These are phyloP conservation scores for Capsicum chinense DNA, from an alignment of 257 asterid species.

Conservation along the genomic window DNA sequence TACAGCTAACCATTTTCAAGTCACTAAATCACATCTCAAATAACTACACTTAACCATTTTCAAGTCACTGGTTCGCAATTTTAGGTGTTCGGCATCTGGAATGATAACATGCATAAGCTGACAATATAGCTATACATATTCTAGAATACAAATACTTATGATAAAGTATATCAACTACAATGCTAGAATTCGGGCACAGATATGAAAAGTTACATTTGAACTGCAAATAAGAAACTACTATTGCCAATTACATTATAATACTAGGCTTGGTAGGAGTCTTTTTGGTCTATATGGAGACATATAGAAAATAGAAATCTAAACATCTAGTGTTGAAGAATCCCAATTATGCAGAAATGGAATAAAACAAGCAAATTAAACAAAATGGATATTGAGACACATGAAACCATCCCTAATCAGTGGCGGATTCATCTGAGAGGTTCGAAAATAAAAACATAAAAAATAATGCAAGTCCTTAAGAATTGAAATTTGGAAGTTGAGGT, in stretches of 20 bases:
- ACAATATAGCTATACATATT: neutral
- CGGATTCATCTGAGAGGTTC: too few species aligned
- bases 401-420: too few species aligned
- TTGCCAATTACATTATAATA: neutral
- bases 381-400: neutral
- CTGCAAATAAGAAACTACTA: neutral
- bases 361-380: neutral
- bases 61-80: neutral
- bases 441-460: too few species aligned
- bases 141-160: neutral
- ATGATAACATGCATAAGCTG: neutral
- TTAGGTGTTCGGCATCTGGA: neutral
- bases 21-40: too few species aligned
- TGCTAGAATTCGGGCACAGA: neutral
- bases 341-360: neutral
- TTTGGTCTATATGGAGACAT: neutral
- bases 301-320: neutral
- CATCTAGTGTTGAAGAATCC: neutral
- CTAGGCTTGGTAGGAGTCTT: neutral
- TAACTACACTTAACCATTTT: too few species aligned
- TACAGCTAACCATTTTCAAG: too few species aligned
- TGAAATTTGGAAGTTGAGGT: too few species aligned
- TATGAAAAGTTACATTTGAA: neutral
- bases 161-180: neutral
- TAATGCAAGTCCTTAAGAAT: too few species aligned